Conservation (phyloP, 2,329 filamentous ascomycete species). For the Sphaerulina populicola region DNA sequence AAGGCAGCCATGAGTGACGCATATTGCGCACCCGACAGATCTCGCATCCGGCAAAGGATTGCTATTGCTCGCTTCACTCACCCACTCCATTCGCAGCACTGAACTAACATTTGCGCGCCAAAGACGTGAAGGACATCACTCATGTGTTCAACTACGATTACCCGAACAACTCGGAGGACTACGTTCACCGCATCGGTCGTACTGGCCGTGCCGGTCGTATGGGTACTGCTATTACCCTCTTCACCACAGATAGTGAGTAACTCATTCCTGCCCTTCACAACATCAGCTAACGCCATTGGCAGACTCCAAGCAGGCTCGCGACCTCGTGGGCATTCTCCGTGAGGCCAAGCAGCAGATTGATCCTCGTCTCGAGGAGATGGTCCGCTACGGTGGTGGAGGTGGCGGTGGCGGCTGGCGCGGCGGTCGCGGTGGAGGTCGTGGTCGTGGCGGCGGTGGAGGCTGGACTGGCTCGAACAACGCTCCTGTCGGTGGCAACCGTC, state of each 20-base stretch:
- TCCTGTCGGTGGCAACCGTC: constrained; percentile 47
- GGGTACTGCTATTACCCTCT: constrained; percentile 95
- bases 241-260: constrained; percentile 95
- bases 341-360: constrained; percentile 99
- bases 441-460: constrained; percentile 38
- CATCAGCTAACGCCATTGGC: constrained; percentile 28
- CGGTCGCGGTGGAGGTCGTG: constrained; percentile 41
- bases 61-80: constrained; percentile 39
- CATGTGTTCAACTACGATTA: constrained; percentile 99
- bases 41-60: constrained; percentile 48
- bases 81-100: constrained; percentile 17
- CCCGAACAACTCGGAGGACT: constrained; percentile 78
- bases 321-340: constrained; percentile 82
- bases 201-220: constrained; percentile 70
- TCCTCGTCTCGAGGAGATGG: constrained; percentile 91
- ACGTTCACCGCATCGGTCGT: constrained; percentile 61
- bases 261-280: constrained; percentile 3
- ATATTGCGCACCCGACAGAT: constrained; percentile 31
- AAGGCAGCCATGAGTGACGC: constrained; percentile 27
- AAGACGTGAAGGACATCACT: constrained; percentile 99
- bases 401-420: constrained; percentile 56
- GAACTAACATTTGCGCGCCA: constrained; percentile 45
- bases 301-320: constrained; percentile 66
- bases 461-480: constrained; percentile 53
- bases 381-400: constrained; percentile 78